phyloP scores from a whole-genome alignment of 805 yeast genomes.

The Metschnikowia shivogae region DNA sequence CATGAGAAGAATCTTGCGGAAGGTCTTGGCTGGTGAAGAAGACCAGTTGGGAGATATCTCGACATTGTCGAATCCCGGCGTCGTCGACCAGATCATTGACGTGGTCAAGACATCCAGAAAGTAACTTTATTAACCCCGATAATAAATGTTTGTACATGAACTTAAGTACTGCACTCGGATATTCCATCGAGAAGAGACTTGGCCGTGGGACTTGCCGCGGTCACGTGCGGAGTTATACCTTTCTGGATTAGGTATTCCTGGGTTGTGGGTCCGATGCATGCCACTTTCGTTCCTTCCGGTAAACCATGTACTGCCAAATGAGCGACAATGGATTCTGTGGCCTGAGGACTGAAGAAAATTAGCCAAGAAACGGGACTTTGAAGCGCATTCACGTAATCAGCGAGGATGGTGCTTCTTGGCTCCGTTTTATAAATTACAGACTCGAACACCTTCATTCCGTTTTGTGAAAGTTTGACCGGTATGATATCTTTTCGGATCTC shows the following conservation, averaged over 20 bases:
- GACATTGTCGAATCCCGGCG: conserved; percentile 81
- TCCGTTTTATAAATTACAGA: conserved; percentile 67
- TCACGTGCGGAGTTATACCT: conserved; percentile 56
- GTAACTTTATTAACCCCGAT: not conserved
- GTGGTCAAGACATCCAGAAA: conserved; percentile 47
- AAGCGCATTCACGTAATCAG: conserved; percentile 26
- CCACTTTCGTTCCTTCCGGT: conserved; percentile 42
- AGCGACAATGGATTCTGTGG: conserved; percentile 60
- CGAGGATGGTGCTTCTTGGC: conserved; percentile 43
- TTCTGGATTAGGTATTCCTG: conserved; percentile 51
- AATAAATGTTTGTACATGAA: not conserved
- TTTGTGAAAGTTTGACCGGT: conserved; percentile 51
- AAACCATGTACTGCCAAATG: conserved; percentile 20
- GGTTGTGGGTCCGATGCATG: conserved; percentile 93
- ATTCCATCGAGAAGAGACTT: conserved; percentile 45
- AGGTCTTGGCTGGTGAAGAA: conserved; percentile 86
- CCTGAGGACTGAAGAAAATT: conserved; percentile 89
- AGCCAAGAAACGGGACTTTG: conserved; percentile 48
- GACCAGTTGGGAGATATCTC: conserved; percentile 90
- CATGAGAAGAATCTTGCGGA: conserved; percentile 96
- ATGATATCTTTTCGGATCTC: conserved; percentile 77
- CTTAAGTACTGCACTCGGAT: conserved; percentile 4
- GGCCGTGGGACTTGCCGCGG: conserved; percentile 73
- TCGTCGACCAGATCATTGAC: conserved; percentile 71
- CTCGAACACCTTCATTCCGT: conserved; percentile 50